Base-by-base conservation (phyloP, 306 rosid species). In the Prunus salicina region DNA sequence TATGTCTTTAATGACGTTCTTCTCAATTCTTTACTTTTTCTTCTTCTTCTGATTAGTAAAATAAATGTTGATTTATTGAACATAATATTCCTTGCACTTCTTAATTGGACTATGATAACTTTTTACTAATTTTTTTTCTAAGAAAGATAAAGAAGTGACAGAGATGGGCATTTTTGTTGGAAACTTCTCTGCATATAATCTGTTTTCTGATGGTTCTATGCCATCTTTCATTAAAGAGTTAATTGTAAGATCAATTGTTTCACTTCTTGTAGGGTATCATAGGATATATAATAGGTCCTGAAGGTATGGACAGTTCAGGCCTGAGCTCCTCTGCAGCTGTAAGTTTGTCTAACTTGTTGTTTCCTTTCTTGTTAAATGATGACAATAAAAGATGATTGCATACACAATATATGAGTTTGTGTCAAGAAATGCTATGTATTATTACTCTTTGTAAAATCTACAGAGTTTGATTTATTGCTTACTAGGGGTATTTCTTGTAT, bases 271-370 rank as follows among this genome's bases (percentile, higher is more conserved):
- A 95, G 99, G 99, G 99, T 69, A 88, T 95, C 78, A 79, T 83
- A 28, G 99, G 90, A 61, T 90, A 89, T 82, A 84, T 89, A 75
- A 67, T 88, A 78, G 99, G 97, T 80, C 79, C 88, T 72, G 89
- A 85, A 61, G 97, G 89, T 74, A 87, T 95, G 80, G 96, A 95
- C 90, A 88, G 97, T 88, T 92, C 97, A 22, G 99, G 99, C 63
- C 85, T 95, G 75, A 95, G 99, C 84, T 92, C 99, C 77, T 95
- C 99, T 73, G 99, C 99, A 60, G 99, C 99, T 46, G 99, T 95
- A 87, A 89, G 97, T 80, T 68, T 57, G 22, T 69, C 1, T 78
- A 73, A 67, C 62, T 79, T 67, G 25, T 52, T 56, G 55, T 73
- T 78, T 32, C 56, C 61, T 80, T 81, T 58, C 73, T 67, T 75